phyloP scores from a whole-genome alignment of 2,329 filamentous ascomycete genomes.

The Chaetomiaceae sp. region DNA sequence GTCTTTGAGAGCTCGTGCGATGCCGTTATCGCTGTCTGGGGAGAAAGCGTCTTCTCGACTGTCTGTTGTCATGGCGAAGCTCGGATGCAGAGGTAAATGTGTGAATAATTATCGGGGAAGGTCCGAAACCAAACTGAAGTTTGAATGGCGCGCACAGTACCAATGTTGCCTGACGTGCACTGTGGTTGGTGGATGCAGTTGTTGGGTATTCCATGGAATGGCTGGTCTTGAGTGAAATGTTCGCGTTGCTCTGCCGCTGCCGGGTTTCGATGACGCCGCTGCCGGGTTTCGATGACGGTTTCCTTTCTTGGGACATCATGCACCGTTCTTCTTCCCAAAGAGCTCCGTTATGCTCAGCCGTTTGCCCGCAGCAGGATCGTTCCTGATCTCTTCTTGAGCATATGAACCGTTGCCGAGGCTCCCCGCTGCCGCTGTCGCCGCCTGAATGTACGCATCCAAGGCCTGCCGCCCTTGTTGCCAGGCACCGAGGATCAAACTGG shows the following conservation, averaged over 20 bases:
- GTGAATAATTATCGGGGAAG: no score
- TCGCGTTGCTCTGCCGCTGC: no score
- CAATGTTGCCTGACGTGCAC: no score
- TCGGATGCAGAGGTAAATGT: not conserved
- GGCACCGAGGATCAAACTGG: slow-evolving; percentile 36
- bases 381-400: not conserved
- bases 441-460: slow-evolving; percentile 15
- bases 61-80: not conserved
- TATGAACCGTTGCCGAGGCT: slow-evolving; percentile 5
- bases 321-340: slow-evolving; percentile 31
- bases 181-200: no score
- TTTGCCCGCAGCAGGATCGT: slow-evolving; percentile 32
- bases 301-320: not conserved
- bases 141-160: no score
- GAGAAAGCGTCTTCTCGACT: not conserved
- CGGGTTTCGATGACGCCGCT: no score
- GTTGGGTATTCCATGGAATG: no score
- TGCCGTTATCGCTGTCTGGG: not conserved
- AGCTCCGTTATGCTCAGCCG: slow-evolving; percentile 43
- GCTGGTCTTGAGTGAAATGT: no score
- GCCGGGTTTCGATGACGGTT: no score
- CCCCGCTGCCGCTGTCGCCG: slow-evolving; percentile 15
- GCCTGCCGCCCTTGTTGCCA: slow-evolving; percentile 35
- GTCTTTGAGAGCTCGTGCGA: not conserved
- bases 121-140: no score